phyloP scores from a whole-genome alignment of 768 basidiomycete species.

The Calocera cornea region DNA sequence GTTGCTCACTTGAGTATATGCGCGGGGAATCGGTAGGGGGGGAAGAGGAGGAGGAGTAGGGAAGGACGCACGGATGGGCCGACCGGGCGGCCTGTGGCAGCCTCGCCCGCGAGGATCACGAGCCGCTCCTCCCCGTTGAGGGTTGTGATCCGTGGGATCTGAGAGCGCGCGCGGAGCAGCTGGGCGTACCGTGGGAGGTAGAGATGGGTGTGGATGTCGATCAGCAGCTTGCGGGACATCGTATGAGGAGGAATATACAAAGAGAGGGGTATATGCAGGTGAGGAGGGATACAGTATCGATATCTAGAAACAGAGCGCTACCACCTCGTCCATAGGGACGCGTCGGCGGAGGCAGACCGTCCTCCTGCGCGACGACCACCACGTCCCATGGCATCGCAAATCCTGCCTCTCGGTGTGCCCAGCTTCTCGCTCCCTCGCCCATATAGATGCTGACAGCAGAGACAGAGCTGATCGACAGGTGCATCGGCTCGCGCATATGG shows the following conservation, averaged over 20 bases:
- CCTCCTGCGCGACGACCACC: background rate
- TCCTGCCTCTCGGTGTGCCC: conserved; percentile 69
- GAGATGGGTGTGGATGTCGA: conserved; percentile 79
- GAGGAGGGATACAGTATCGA: background rate
- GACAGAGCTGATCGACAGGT: conserved; percentile 87
- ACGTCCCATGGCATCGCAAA: conserved; percentile 69
- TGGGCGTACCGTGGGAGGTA: conserved; percentile 69
- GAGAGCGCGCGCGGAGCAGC: conserved; percentile 47
- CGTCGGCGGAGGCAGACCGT: background rate
- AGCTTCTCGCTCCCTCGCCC: background rate
- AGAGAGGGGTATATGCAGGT: background rate
- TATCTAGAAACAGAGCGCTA: background rate
- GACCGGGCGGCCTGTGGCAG: conserved; percentile 19
- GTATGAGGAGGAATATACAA: background rate
- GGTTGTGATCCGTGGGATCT: conserved; percentile 50
- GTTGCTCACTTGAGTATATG: background rate
- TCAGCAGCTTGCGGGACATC: conserved; percentile 29
- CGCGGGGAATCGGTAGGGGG: too few species aligned
- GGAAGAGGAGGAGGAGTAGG: too few species aligned
- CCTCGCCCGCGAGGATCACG: conserved; percentile 67
- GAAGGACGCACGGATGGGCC: background rate
- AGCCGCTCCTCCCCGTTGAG: conserved; percentile 47
- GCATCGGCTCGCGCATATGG: conserved; percentile 94
- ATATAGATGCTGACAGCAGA: background rate
- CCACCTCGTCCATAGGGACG: background rate